Evolutionary conservation across 2,329 filamentous ascomycete genomes (phyloP).

Genomic region (Ophiostoma fasciatum): DNA sequence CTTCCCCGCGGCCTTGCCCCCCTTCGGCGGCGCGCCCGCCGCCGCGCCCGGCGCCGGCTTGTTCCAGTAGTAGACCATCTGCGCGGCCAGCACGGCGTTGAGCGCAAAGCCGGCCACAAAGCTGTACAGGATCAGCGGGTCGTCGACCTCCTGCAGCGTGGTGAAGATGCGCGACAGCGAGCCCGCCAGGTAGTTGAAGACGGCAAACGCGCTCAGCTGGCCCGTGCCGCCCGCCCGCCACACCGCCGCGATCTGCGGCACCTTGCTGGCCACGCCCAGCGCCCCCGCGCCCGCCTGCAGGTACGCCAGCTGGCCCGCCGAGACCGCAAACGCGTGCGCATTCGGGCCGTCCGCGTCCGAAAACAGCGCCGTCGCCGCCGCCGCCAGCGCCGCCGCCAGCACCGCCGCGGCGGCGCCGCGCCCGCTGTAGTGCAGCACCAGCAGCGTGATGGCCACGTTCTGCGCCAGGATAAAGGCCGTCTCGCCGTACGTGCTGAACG

Average conservation of each 20-base stretch:
- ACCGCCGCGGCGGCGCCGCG: constrained; percentile 52
- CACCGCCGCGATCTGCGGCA: constrained; percentile 84
- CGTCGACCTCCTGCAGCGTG: constrained; percentile 91
- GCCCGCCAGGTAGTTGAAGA: constrained; percentile 94
- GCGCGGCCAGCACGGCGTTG: constrained; percentile 70
- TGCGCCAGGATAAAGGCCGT: constrained; percentile 82
- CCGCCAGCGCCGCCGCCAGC: constrained; percentile 65
- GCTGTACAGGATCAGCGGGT: constrained; percentile 89
- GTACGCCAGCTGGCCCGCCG: constrained; percentile 55
- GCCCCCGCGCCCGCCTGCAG: constrained; percentile 75
- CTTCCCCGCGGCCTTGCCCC: constrained; percentile 14
- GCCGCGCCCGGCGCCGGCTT: constrained; percentile 15
- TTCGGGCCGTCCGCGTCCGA: constrained; percentile 24
- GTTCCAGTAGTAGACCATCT: constrained; percentile 98
- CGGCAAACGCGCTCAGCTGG: constrained; percentile 90
- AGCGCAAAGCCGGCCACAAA: constrained; percentile 86
- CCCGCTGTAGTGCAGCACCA: constrained; percentile 75
- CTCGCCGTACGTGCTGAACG: constrained; percentile 95
- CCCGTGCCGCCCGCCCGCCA: constrained; percentile 78
- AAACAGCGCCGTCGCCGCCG: constrained; percentile 55
- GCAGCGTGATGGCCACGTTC: constrained; percentile 75
- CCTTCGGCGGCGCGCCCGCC: constrained; percentile 15
- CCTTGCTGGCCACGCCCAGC: constrained; percentile 75
- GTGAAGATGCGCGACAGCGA: constrained; percentile 94
- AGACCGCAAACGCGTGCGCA: constrained; percentile 38